These are phyloP conservation scores for Mycena epipterygia DNA, from an alignment of 768 basidiomycete species.

Conservation along the genomic window DNA sequence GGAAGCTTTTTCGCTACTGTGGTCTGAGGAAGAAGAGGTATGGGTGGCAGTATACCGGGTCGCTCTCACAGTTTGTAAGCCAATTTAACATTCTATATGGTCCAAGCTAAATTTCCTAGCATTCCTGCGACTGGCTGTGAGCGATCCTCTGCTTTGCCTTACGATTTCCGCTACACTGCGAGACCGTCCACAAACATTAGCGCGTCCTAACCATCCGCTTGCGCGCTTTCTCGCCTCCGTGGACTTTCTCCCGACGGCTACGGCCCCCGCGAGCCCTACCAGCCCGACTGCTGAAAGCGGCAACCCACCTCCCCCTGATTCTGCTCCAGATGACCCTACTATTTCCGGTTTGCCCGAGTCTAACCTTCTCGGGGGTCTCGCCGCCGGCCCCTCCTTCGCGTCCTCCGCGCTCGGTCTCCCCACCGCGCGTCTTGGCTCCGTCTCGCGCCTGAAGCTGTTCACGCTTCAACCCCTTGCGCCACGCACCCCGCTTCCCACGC, in stretches of 20 bases:
- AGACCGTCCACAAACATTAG: slow-evolving; percentile 72
- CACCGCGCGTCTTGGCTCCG: slow-evolving; percentile 77
- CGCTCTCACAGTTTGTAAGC: slow-evolving; percentile 84
- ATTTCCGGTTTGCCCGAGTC: slow-evolving; percentile 74
- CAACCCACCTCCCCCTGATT: slow-evolving; percentile 20
- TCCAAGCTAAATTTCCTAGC: slow-evolving; percentile 57
- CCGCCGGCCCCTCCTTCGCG: slow-evolving; percentile 60
- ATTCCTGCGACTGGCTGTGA: slow-evolving; percentile 76
- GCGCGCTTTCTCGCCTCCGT: slow-evolving; percentile 53
- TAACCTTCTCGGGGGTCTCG: slow-evolving; percentile 76
- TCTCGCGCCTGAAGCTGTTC: slow-evolving; percentile 77
- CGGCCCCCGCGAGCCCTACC: slow-evolving; percentile 36
- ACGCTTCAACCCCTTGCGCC: slow-evolving; percentile 67
- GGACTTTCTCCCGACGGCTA: slow-evolving; percentile 51
- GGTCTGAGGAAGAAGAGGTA: slow-evolving; percentile 67
- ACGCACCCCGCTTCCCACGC: slow-evolving; percentile 52
- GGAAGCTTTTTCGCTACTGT: slow-evolving; percentile 76
- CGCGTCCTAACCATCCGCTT: slow-evolving; percentile 60
- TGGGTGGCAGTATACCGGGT: slow-evolving; percentile 91
- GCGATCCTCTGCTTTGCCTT: slow-evolving; percentile 85
- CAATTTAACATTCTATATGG: background rate
- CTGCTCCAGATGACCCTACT: slow-evolving; percentile 53
- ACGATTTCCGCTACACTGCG: slow-evolving; percentile 91
- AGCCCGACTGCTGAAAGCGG: slow-evolving; percentile 48
- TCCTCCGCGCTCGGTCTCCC: slow-evolving; percentile 63